A percentile compares a stretch with the other conserved stretches of the same genome.
Conservation (phyloP, 208 protist genomes). For the Herpetomonas tarakana region DNA sequence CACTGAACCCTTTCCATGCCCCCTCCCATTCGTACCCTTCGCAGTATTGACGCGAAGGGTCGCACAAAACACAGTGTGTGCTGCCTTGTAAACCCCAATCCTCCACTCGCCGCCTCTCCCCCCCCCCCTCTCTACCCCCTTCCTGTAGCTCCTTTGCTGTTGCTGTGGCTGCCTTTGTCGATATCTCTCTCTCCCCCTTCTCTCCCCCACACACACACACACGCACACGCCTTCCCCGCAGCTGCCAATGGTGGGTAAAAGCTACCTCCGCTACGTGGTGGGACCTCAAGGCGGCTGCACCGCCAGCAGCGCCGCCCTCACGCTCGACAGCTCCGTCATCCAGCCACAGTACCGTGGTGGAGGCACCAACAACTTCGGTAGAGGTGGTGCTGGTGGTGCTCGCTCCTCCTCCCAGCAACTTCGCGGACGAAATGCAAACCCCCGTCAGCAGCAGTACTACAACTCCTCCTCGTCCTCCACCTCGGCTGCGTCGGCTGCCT, state of each 20-base stretch:
- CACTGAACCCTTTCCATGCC: not conserved
- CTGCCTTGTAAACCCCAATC: not conserved
- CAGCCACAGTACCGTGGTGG: slow-evolving; percentile 27
- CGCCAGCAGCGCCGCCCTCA: slow-evolving; percentile 61
- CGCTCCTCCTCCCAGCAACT: too few relatives aligned
- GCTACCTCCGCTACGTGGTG: slow-evolving; percentile 82
- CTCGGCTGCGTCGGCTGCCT: slow-evolving; percentile 13
- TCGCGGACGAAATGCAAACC: slow-evolving; percentile 7
- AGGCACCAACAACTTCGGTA: slow-evolving; percentile 1
- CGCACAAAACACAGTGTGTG: slow-evolving; percentile 1
- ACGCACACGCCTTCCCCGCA: not conserved
- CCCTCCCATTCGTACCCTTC: not conserved
- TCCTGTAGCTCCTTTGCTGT: not conserved
- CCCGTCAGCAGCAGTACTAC: not conserved
- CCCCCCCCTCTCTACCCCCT: not conserved
- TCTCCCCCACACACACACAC: not conserved
- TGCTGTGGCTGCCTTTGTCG: too few relatives aligned
- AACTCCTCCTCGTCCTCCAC: slow-evolving; percentile 1
- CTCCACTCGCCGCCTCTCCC: not conserved
- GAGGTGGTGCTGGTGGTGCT: too few relatives aligned
- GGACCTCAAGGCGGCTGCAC: slow-evolving; percentile 76
- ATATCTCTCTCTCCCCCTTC: not conserved
- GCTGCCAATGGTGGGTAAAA: slow-evolving; percentile 78
- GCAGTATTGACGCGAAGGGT: too few relatives aligned
- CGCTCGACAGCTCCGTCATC: slow-evolving; percentile 39